Conservation (phyloP, 192 early-diverging fungal species). For the Gamsiella multidivaricata region DNA sequence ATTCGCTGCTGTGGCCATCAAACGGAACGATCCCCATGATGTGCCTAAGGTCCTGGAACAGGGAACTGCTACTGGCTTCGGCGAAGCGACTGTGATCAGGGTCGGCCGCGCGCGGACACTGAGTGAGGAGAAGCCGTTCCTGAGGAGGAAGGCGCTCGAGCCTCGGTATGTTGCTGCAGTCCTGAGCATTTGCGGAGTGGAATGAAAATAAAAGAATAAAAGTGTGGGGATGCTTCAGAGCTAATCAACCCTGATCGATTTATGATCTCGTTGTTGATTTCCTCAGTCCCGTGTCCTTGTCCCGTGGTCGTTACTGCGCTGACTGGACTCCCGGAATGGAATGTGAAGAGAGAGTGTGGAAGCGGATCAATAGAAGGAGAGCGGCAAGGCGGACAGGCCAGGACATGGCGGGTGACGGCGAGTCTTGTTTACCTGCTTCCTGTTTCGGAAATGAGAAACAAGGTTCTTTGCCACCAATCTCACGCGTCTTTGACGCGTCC, state of each 20-base stretch:
- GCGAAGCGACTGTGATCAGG: background rate
- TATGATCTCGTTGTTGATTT: background rate
- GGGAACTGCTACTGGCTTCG: background rate
- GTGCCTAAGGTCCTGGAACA: background rate
- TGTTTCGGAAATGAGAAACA: no score
- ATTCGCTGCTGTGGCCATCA: conserved; percentile 18
- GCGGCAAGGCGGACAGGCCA: no score
- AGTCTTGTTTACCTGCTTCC: no score
- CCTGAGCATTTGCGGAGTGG: conserved; percentile 13
- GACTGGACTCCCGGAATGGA: background rate
- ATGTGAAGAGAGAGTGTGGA: no score
- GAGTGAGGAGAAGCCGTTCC: background rate
- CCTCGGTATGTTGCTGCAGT: conserved; percentile 12
- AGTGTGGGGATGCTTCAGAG: no score
- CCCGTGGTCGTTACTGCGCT: background rate
- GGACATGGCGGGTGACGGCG: no score
- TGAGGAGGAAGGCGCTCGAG: conserved; percentile 10
- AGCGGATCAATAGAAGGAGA: no score
- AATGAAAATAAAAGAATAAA: background rate
- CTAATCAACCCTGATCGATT: background rate
- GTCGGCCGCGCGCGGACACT: background rate
- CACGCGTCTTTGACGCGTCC: no score
- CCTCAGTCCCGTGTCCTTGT: background rate
- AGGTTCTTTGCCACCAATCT: no score
- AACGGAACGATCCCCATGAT: conserved; percentile 4